A percentile compares a stretch with the other conserved stretches of the same genome.
Conservation (phyloP, 2,329 filamentous ascomycete genomes). For the Zasmidium cellare region DNA sequence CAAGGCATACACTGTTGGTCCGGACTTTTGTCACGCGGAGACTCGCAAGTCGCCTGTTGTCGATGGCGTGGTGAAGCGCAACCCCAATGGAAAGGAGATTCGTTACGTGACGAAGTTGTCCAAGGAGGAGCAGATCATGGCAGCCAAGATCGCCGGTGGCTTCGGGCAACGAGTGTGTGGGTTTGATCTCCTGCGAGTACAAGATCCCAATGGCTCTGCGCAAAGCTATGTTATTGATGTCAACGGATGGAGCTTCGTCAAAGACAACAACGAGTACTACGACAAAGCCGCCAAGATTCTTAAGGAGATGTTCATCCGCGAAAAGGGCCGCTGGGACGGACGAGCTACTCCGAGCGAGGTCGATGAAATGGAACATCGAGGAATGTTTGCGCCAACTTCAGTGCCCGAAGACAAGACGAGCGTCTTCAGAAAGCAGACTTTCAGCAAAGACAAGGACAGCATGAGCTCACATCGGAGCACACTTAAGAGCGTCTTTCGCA, state of each 20-base stretch:
- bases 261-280: constrained; percentile 98
- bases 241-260: constrained; percentile 99
- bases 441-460: constrained; percentile 25
- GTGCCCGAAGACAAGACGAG: constrained; percentile 13
- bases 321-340: constrained; percentile 64
- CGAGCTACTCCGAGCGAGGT: constrained; percentile 28
- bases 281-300: constrained; percentile 85
- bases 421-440: constrained; percentile 35
- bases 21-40: constrained; percentile 91
- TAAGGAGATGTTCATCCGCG: constrained; percentile 81
- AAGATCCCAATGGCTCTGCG: constrained; percentile 48
- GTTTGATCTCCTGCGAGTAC: constrained; percentile 87
- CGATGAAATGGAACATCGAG: constrained; percentile 20
- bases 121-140: constrained; percentile 79
- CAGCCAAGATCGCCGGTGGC: constrained; percentile 82
- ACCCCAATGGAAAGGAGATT: constrained; percentile 95
- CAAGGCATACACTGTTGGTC: constrained; percentile 95
- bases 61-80: constrained; percentile 90
- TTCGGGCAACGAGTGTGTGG: constrained; percentile 96
- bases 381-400: constrained; percentile 14
- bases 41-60: constrained; percentile 97
- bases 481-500: constrained; percentile 63
- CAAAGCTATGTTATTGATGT: constrained; percentile 98
- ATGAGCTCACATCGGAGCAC: constrained; percentile 40
- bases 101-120: constrained; percentile 88